Evolutionary conservation across 2,329 filamentous ascomycete species (phyloP).

Genomic region (Fusarium burgessii): DNA sequence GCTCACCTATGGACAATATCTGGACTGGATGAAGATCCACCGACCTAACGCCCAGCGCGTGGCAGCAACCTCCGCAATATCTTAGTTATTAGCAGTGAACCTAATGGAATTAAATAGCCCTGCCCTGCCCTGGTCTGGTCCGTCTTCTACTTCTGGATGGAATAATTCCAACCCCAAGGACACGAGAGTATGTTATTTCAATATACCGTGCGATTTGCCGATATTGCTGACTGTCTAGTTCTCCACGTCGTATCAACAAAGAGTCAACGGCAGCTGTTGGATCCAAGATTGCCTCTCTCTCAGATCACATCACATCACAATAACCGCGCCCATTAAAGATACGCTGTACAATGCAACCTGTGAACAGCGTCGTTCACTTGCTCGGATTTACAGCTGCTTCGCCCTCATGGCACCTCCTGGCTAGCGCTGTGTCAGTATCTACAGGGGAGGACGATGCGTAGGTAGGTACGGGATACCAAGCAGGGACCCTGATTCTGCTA

Average conservation of each 20-base stretch:
- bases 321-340: conserved; percentile 8
- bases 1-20: neutral
- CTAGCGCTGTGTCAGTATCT: conserved; percentile 42
- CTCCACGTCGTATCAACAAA: conserved; percentile 5
- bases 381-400: conserved; percentile 14
- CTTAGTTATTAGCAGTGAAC: conserved; percentile 2
- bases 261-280: neutral
- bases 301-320: conserved; percentile 31
- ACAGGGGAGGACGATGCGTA: conserved; percentile 32
- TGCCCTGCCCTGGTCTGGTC: conserved; percentile 21
- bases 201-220: conserved; percentile 34
- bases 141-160: conserved; percentile 16
- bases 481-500: conserved; percentile 42
- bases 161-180: conserved; percentile 17
- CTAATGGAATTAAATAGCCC: conserved; percentile 28
- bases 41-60: conserved; percentile 29
- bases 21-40: conserved; percentile 18
- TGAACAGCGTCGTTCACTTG: conserved; percentile 6
- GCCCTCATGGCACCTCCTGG: conserved; percentile 27
- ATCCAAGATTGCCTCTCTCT: conserved; percentile 19
- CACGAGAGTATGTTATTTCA: conserved; percentile 13
- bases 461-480: neutral
- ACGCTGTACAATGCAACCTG: conserved; percentile 12
- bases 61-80: conserved; percentile 32
- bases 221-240: conserved; percentile 20